Percentiles rank a stretch among this genome's conserved stretches.
phyloP scores from a whole-genome alignment of 2,329 filamentous ascomycete species.

The Claviceps spartinae region DNA sequence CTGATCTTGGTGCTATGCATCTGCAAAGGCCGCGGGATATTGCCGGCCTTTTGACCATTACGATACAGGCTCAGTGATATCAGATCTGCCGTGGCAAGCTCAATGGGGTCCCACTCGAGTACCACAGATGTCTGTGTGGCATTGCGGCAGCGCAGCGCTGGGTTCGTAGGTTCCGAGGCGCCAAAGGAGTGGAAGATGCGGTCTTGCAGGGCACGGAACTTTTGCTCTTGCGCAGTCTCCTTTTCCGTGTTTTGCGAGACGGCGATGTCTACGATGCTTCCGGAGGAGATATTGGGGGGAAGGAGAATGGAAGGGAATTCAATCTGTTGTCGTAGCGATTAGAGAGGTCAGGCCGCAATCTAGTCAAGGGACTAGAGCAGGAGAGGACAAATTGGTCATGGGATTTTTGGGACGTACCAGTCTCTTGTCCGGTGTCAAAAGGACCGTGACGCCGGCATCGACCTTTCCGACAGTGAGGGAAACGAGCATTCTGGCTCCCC shows the following conservation, averaged over 20 bases:
- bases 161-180: slow-evolving; percentile 59
- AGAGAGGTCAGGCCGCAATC: background rate
- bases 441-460: slow-evolving; percentile 93
- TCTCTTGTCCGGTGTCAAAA: slow-evolving; percentile 92
- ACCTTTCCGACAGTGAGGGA: slow-evolving; percentile 98
- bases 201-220: slow-evolving; percentile 76
- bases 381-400: background rate
- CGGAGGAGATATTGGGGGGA: slow-evolving; percentile 85
- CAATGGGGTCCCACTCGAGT: slow-evolving; percentile 92
- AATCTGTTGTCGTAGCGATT: slow-evolving; percentile 48
- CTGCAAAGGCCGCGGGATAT: slow-evolving; percentile 74
- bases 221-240: slow-evolving; percentile 58
- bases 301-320: slow-evolving; percentile 97
- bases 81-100: slow-evolving; percentile 82
- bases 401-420: slow-evolving; percentile 42
- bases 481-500: slow-evolving; percentile 59
- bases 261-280: slow-evolving; percentile 95
- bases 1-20: slow-evolving; percentile 96
- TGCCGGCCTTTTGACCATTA: slow-evolving; percentile 93
- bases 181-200: slow-evolving; percentile 82
- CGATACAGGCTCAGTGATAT: slow-evolving; percentile 83
- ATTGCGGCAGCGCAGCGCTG: slow-evolving; percentile 82
- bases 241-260: slow-evolving; percentile 75
- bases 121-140: slow-evolving; percentile 97
- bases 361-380: no score